A percentile compares a stretch with the other conserved stretches of the same genome.
Conservation (phyloP, 2,329 filamentous ascomycete species). For the Thelonectria blattea region DNA sequence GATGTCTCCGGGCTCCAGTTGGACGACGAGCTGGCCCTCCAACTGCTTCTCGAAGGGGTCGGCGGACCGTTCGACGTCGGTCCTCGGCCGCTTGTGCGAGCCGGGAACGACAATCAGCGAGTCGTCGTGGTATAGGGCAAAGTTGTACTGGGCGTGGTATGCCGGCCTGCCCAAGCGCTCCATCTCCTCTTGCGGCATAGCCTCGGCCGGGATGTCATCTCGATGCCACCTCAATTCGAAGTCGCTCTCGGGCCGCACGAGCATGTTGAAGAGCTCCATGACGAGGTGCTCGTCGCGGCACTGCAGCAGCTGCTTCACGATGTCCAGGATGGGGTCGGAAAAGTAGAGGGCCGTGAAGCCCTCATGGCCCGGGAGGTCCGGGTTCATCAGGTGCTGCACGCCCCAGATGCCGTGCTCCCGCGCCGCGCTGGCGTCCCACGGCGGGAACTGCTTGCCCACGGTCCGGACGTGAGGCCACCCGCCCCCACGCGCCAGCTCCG, state of each 20-base stretch:
- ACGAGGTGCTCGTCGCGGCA: constrained; percentile 68
- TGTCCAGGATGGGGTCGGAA: constrained; percentile 63
- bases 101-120: constrained; percentile 79
- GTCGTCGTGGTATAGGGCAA: constrained; percentile 77
- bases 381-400: constrained; percentile 84
- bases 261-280: constrained; percentile 88
- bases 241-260: constrained; percentile 72
- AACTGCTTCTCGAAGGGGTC: constrained; percentile 67
- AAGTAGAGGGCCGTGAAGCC: constrained; percentile 77
- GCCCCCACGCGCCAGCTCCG: constrained; percentile 68
- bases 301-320: constrained; percentile 69
- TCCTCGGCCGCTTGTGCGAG: constrained; percentile 74
- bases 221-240: constrained; percentile 86
- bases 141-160: constrained; percentile 86
- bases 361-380: constrained; percentile 65
- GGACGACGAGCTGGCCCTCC: constrained; percentile 69
- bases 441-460: constrained; percentile 88
- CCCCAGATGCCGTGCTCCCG: constrained; percentile 79
- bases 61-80: constrained; percentile 70
- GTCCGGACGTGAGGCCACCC: constrained; percentile 83
- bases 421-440: constrained; percentile 69
- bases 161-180: constrained; percentile 64
- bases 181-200: constrained; percentile 70
- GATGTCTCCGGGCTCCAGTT: constrained; percentile 74
- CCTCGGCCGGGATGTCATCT: constrained; percentile 77